Evolutionary conservation across 1,284 basidiomycete species (phyloP), one percentile per base, ranked within the genome.

Genomic region (Marasmius tenuissimus): DNA sequence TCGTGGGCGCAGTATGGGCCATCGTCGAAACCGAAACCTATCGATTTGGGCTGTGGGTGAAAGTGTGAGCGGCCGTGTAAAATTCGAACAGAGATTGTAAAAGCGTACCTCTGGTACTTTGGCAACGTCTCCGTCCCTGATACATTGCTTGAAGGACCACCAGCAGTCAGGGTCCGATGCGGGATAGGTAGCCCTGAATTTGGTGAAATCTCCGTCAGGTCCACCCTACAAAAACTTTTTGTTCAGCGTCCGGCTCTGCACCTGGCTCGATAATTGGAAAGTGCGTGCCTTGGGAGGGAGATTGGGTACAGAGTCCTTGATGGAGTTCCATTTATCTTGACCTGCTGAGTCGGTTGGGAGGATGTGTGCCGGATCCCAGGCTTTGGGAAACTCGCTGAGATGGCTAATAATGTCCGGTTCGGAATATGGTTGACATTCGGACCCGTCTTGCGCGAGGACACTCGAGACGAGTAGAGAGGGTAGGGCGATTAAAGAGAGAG

Each of bases 1-100:
- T 85, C 82, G 60, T 85, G 83, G 1, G 81, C 88, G 59, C 91
- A 92, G 58, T 89, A 91, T 9, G 93, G 93, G 3, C 88, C 88
- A 65, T 89, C 87, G 66, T 89, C 88, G 68, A 88, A 89, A 2
- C 78, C 81, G 63, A 82, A 85, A 55, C 79, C 88, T 62, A 89
- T 82, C 22, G 87, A 87, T 63, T 78, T 75, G 67, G 88, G 87
- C 80, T 83, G 57, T 20, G 47, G 6, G 35, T 52, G 9, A 11
- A 9, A 22, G 10, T 33, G 27, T 11, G 11, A 60, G 20, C 16
- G 27, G 37, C 22, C 37, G 20, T 27, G 5, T 40, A 48, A 8
- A 11, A 8, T 18, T 16, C 14, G 14, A 37, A 12, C 20, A 27
- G 27, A 27, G 4, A 1, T 18, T 1, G 16, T 18, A 35, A 11